A percentile compares a stretch with the other conserved stretches of the same genome.
Evolutionary conservation across 208 protist genomes (phyloP).

Genomic region (Vickermania ingenoplastis): DNA sequence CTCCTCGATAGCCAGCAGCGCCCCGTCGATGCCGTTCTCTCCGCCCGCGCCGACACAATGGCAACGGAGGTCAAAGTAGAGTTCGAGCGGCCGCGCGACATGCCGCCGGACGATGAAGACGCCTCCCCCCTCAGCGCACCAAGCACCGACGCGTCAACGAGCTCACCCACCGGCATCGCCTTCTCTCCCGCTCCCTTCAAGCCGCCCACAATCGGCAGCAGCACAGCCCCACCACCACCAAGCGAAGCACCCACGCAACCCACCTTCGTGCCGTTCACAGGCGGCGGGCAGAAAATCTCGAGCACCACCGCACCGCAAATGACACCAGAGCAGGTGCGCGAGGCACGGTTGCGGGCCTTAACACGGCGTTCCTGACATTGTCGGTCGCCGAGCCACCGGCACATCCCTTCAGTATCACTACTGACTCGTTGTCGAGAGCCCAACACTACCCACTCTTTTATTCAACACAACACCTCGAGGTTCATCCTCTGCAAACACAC

Average conservation of each 20-base stretch:
- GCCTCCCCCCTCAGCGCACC: conserved; percentile 3
- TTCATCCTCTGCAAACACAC: too few species aligned
- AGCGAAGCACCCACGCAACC: neutral
- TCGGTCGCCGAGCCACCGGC: too few species aligned
- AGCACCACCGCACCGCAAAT: too few species aligned
- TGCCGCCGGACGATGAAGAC: conserved; percentile 59
- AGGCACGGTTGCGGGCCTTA: too few species aligned
- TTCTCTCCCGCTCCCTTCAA: conserved; percentile 53
- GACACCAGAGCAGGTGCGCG: too few species aligned
- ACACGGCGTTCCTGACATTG: too few species aligned
- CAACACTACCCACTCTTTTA: too few species aligned
- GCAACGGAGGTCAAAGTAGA: conserved; percentile 91
- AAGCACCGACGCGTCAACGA: conserved; percentile 53
- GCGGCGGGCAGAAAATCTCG: conserved; percentile 11
- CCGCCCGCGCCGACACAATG: conserved; percentile 74
- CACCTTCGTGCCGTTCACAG: conserved; percentile 13
- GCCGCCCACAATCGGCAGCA: neutral
- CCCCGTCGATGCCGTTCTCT: conserved; percentile 73
- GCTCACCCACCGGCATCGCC: conserved; percentile 22
- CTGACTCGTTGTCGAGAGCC: too few species aligned
- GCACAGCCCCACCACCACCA: neutral
- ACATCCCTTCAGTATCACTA: too few species aligned
- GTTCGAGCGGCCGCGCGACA: conserved; percentile 88
- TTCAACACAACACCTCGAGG: too few species aligned
- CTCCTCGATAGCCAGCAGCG: conserved; percentile 41